A percentile compares a stretch with the other conserved stretches of the same genome.
Evolutionary conservation across 2,329 filamentous ascomycete genomes (phyloP).

Genomic region (Alternaria triticina): DNA sequence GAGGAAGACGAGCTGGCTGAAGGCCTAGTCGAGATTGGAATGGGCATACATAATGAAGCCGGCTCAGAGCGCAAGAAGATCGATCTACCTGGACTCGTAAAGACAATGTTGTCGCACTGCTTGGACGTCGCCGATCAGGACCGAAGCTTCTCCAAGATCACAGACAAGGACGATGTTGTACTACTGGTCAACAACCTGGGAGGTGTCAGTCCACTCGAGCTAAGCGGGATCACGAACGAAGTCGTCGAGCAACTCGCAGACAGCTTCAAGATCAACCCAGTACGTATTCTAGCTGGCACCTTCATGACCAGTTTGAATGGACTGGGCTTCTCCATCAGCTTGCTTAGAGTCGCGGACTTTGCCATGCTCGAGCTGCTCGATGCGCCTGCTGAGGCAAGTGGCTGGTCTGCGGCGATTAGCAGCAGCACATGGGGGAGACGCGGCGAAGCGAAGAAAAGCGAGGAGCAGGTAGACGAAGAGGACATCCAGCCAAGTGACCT

Average conservation of each 20-base stretch:
- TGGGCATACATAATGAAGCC: conserved; percentile 78
- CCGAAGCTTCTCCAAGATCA: conserved; percentile 71
- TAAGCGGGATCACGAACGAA: conserved; percentile 75
- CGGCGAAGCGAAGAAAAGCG: conserved; percentile 50
- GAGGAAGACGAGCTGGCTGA: conserved; percentile 65
- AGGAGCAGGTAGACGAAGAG: conserved; percentile 50
- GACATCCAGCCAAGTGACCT: conserved; percentile 61
- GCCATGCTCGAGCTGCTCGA: conserved; percentile 73
- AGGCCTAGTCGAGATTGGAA: conserved; percentile 70
- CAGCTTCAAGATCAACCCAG: conserved; percentile 66
- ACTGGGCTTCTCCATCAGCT: conserved; percentile 72
- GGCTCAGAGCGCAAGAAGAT: conserved; percentile 50
- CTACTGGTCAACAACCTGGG: conserved; percentile 78
- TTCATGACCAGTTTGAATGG: conserved; percentile 77
- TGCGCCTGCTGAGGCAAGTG: conserved; percentile 69
- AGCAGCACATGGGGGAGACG: conserved; percentile 65
- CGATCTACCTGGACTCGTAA: conserved; percentile 53
- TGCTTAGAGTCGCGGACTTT: conserved; percentile 69
- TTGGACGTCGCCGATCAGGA: conserved; percentile 69
- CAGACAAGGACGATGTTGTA: conserved; percentile 67
- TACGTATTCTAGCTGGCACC: conserved; percentile 67
- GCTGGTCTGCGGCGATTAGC: conserved; percentile 68
- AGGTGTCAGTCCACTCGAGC: conserved; percentile 73
- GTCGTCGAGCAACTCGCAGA: conserved; percentile 66
- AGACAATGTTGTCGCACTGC: conserved; percentile 70